Conservation (phyloP, 2,329 filamentous ascomycete genomes). For the Diaporthe humulicola region DNA sequence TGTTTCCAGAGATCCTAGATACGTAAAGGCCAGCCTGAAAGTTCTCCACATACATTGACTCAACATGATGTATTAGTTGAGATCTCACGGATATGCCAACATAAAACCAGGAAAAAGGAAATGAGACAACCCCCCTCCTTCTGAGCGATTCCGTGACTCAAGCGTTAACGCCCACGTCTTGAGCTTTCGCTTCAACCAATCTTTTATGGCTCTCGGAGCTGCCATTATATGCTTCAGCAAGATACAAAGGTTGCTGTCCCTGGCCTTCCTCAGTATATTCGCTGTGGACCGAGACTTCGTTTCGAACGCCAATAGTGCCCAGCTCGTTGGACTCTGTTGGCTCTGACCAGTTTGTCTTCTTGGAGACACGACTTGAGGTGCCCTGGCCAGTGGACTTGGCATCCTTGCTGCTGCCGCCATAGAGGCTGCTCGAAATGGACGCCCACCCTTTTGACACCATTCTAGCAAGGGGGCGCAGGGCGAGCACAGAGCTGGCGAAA, state of each 20-base stretch:
- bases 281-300: slow-evolving; percentile 23
- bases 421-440: slow-evolving; percentile 14
- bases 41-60: background rate
- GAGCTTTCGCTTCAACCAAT: slow-evolving; percentile 5
- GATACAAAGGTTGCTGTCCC: slow-evolving; percentile 9
- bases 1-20: background rate
- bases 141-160: background rate
- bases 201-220: slow-evolving; percentile 32
- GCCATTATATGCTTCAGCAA: slow-evolving; percentile 32
- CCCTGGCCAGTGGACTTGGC: slow-evolving; percentile 10
- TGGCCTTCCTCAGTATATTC: slow-evolving; percentile 12
- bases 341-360: slow-evolving; percentile 21
- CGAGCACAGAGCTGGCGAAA: slow-evolving; percentile 37
- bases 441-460: slow-evolving; percentile 14
- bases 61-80: background rate
- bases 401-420: slow-evolving; percentile 1
- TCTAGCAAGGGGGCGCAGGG: slow-evolving; percentile 33
- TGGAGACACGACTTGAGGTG: slow-evolving; percentile 22
- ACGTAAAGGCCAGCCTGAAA: background rate
- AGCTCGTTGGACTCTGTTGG: slow-evolving; percentile 25
- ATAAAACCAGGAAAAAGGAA: background rate
- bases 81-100: too few relatives aligned
- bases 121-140: background rate
- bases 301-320: slow-evolving; percentile 32
- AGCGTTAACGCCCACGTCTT: background rate